Percentiles rank a stretch among this genome's conserved stretches.
These are phyloP conservation scores for Guyanaporus albipodus DNA, from an alignment of 768 basidiomycete genomes.

Conservation along the genomic window DNA sequence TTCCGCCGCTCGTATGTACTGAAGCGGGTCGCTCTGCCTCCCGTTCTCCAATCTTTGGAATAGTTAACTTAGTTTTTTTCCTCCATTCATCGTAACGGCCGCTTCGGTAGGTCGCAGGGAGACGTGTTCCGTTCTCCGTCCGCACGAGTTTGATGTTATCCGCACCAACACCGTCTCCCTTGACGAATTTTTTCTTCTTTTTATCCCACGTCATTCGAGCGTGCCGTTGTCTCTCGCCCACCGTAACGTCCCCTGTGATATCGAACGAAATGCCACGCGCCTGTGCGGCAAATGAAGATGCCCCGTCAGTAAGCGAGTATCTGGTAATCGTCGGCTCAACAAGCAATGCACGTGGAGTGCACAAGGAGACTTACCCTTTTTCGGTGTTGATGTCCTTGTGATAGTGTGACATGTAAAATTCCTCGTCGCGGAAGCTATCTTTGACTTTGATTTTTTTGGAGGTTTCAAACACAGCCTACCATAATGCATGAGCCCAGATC, in stretches of 20 bases:
- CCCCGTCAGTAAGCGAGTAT: constrained; percentile 86
- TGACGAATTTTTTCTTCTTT: constrained; percentile 91
- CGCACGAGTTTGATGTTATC: constrained; percentile 93
- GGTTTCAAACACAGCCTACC: constrained; percentile 64
- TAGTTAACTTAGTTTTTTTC: constrained; percentile 60
- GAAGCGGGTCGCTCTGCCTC: constrained; percentile 47
- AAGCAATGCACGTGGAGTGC: background rate
- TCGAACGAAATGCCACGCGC: constrained; percentile 79
- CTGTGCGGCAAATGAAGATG: constrained; percentile 80
- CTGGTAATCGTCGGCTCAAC: constrained; percentile 35
- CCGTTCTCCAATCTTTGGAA: constrained; percentile 81
- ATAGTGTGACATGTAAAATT: constrained; percentile 90
- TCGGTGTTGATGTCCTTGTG: constrained; percentile 85
- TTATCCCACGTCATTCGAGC: constrained; percentile 81
- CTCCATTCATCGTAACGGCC: constrained; percentile 97
- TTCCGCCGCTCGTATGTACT: constrained; percentile 39
- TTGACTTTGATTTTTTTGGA: constrained; percentile 41
- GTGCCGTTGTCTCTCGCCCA: constrained; percentile 56
- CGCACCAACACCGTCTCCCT: constrained; percentile 78
- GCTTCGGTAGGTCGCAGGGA: constrained; percentile 90
- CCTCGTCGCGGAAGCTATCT: constrained; percentile 65
- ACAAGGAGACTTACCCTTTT: constrained; percentile 69
- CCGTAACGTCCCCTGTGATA: constrained; percentile 66
- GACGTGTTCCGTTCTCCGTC: constrained; percentile 85
- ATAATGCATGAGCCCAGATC: constrained; percentile 3